Evolutionary conservation across 2,329 filamentous ascomycete genomes (phyloP).

Genomic region (Penicillium sp.): DNA sequence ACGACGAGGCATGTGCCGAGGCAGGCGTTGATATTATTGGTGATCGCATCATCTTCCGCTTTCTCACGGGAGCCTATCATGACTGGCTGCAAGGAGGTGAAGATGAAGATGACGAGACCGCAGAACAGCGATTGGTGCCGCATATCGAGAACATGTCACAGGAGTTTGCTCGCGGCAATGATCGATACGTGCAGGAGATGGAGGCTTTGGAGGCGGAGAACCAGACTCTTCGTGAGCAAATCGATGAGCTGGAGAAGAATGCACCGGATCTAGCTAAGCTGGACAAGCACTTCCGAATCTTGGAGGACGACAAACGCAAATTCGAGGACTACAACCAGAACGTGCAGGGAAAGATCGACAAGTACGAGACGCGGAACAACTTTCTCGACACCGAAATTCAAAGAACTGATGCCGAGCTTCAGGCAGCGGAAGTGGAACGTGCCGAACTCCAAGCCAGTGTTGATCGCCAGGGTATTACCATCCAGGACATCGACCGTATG

Average conservation of each 20-base stretch:
- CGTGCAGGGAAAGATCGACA: conserved; percentile 82
- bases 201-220: conserved; percentile 86
- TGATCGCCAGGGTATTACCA: conserved; percentile 91
- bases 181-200: conserved; percentile 81
- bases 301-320: conserved; percentile 92
- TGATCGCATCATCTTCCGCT: conserved; percentile 93
- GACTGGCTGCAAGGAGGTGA: conserved; percentile 95
- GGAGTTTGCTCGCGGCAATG: conserved; percentile 84
- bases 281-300: conserved; percentile 87
- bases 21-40: conserved; percentile 84
- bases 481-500: conserved; percentile 99
- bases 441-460: conserved; percentile 79
- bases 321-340: conserved; percentile 93
- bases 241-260: conserved; percentile 85
- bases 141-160: conserved; percentile 86
- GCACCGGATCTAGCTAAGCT: conserved; percentile 81
- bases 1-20: conserved; percentile 88
- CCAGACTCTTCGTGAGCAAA: conserved; percentile 77
- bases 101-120: conserved; percentile 83
- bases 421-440: conserved; percentile 81
- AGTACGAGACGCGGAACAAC: conserved; percentile 79
- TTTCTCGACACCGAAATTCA: conserved; percentile 86
- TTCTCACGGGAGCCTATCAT: conserved; percentile 84
- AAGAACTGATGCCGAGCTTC: conserved; percentile 74
- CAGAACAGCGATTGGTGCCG: conserved; percentile 75